A percentile compares a stretch with the other conserved stretches of the same genome.
Evolutionary conservation across 345 rosid species (phyloP).

Genomic region (Hypericum perforatum): DNA sequence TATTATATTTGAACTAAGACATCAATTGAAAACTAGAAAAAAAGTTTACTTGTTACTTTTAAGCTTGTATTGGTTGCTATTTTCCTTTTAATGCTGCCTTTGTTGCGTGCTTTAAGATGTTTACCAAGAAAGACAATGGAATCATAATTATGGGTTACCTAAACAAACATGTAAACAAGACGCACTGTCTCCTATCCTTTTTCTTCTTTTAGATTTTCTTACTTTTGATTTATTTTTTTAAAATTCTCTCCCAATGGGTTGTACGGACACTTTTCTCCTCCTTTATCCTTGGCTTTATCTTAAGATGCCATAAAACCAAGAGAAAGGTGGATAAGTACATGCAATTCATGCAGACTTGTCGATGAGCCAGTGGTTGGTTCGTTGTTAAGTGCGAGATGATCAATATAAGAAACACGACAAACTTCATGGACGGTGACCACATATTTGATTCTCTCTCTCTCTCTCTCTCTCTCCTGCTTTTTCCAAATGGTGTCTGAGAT

Average conservation of each 20-base stretch:
- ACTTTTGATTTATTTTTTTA: too few species aligned
- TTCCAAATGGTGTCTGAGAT: neutral
- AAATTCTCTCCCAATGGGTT: too few species aligned
- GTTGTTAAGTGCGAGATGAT: conserved; percentile 1
- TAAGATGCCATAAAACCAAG: neutral
- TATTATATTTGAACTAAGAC: too few species aligned
- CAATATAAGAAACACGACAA: conserved; percentile 12
- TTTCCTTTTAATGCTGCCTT: conserved; percentile 4
- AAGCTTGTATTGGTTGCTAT: conserved; percentile 2
- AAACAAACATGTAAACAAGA: conserved; percentile 16
- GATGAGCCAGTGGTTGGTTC: conserved; percentile 9
- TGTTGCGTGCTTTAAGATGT: conserved; percentile 4
- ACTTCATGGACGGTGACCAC: conserved; percentile 25
- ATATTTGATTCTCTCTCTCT: conserved; percentile 11
- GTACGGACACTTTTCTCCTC: conserved; percentile 4
- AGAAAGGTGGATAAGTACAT: neutral
- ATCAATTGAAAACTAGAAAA: too few species aligned
- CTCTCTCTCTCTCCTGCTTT: neutral
- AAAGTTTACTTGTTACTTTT: neutral
- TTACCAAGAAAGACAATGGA: conserved; percentile 15
- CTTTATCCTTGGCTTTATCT: neutral
- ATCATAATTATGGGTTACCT: conserved; percentile 20
- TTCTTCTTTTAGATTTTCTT: conserved; percentile 10
- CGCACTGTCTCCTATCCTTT: conserved; percentile 13
- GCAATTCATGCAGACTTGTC: conserved; percentile 11